Evolutionary conservation across 495 filamentous ascomycete species (phyloP).

Genomic region (Eremomyces bilateralis): DNA sequence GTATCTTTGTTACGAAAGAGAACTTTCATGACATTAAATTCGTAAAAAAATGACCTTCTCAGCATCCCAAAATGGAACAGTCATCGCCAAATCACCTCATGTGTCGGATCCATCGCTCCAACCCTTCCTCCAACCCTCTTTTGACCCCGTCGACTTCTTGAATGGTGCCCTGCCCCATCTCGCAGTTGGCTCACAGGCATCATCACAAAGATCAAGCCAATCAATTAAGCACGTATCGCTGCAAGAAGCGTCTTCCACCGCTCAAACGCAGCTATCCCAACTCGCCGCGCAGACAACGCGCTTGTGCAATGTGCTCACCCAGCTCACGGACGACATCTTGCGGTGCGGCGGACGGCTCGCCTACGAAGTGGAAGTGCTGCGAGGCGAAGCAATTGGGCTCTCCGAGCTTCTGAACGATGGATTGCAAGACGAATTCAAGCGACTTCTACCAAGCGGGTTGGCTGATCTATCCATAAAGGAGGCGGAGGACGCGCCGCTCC

Average conservation of each 20-base stretch:
- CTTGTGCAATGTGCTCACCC: constrained; percentile 61
- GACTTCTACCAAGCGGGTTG: constrained; percentile 38
- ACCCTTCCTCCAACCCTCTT: constrained; percentile 49
- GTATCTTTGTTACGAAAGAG: no score
- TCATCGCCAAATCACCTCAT: constrained; percentile 17
- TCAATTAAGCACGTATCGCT: constrained; percentile 39
- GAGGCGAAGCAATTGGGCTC: constrained; percentile 60
- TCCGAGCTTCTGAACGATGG: constrained; percentile 55
- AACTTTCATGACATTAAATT: no score
- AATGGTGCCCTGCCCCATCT: constrained; percentile 52
- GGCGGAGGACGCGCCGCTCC: background rate
- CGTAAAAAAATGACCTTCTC: no score
- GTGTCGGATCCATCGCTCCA: constrained; percentile 37
- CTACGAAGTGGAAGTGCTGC: constrained; percentile 85
- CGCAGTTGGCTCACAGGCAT: background rate
- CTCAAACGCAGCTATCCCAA: constrained; percentile 65
- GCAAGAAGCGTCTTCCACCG: constrained; percentile 54
- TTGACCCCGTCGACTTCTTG: constrained; percentile 63
- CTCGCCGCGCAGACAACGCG: constrained; percentile 72
- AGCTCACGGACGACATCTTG: constrained; percentile 85
- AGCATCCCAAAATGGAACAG: no score
- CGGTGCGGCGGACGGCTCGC: constrained; percentile 66
- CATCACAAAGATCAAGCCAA: constrained; percentile 15
- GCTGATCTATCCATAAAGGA: background rate
- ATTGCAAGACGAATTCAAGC: constrained; percentile 42